Conservation (phyloP, 2,329 filamentous ascomycete species). For the Fusarium sp. region DNA sequence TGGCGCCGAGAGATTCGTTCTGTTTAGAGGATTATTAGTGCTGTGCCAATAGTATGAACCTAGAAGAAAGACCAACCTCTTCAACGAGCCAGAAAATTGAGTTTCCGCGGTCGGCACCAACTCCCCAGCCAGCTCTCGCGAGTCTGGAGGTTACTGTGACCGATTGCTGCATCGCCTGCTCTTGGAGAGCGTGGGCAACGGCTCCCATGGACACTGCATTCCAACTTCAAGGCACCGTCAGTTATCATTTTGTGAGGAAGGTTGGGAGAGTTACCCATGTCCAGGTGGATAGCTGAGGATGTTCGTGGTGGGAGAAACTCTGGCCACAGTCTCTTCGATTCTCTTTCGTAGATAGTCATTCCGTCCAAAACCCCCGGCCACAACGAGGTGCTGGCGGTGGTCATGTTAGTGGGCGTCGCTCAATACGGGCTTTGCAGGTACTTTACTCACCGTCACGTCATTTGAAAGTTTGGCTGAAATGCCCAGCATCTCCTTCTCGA, state of each 20-base stretch:
- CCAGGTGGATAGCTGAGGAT: fast-evolving
- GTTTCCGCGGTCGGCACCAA: fast-evolving
- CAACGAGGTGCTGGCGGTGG: not conserved
- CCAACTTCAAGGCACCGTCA: not conserved
- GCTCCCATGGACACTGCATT: not conserved
- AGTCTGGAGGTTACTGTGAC: not conserved
- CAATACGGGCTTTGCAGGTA: fast-evolving
- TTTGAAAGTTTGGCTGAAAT: not conserved
- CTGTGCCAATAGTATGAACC: not conserved
- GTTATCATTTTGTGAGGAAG: not conserved
- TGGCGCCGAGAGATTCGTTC: not conserved
- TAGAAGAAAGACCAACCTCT: not conserved
- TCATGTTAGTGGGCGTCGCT: not conserved
- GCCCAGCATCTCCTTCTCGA: not conserved
- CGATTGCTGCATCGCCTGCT: not conserved
- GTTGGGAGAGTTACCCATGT: not conserved
- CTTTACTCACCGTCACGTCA: not conserved
- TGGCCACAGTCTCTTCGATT: not conserved
- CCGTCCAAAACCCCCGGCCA: not conserved
- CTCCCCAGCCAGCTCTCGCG: not conserved
- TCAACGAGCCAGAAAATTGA: not conserved
- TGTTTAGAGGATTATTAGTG: not conserved
- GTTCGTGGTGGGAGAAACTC: not conserved
- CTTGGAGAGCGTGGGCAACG: not conserved
- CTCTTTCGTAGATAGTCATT: not conserved